phyloP scores from a whole-genome alignment of 1,139 yeast species.

The Candida tropicalis region DNA sequence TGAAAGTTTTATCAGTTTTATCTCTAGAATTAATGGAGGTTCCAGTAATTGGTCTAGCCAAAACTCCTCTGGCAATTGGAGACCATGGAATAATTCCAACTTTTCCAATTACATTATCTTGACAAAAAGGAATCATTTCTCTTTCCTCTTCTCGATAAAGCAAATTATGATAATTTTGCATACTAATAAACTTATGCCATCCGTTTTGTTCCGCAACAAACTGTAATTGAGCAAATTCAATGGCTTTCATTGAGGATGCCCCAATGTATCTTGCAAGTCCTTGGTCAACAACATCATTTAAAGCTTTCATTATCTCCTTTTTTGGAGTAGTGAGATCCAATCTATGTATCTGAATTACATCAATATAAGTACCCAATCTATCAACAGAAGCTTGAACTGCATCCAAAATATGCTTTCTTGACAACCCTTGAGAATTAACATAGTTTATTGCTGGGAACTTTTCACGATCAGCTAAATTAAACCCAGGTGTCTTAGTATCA shows the following conservation, averaged over 20 bases:
- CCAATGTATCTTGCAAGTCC: conserved; percentile 59
- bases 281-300: conserved; percentile 51
- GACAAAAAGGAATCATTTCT: conserved; percentile 58
- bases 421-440: conserved; percentile 24
- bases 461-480: conserved; percentile 19
- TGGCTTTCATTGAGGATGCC: conserved; percentile 57
- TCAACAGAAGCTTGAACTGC: conserved; percentile 49
- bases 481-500: conserved; percentile 21
- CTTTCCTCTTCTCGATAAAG: conserved; percentile 62
- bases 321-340: conserved; percentile 45
- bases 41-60: conserved; percentile 40
- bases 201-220: conserved; percentile 51
- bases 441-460: conserved; percentile 17
- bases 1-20: conserved; percentile 12
- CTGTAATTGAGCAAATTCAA: conserved; percentile 53
- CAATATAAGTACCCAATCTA: conserved; percentile 56
- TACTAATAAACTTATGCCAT: conserved; percentile 58
- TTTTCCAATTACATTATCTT: conserved; percentile 26
- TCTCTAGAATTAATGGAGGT: conserved; percentile 12
- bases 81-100: conserved; percentile 57
- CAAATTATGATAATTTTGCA: conserved; percentile 61
- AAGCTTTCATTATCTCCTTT: conserved; percentile 55
- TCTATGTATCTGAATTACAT: conserved; percentile 31
- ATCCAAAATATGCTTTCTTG: conserved; percentile 57
- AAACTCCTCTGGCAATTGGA: conserved; percentile 50